Evolutionary conservation across 2,329 filamentous ascomycete species (phyloP).

Genomic region (Peltaster fructicola): DNA sequence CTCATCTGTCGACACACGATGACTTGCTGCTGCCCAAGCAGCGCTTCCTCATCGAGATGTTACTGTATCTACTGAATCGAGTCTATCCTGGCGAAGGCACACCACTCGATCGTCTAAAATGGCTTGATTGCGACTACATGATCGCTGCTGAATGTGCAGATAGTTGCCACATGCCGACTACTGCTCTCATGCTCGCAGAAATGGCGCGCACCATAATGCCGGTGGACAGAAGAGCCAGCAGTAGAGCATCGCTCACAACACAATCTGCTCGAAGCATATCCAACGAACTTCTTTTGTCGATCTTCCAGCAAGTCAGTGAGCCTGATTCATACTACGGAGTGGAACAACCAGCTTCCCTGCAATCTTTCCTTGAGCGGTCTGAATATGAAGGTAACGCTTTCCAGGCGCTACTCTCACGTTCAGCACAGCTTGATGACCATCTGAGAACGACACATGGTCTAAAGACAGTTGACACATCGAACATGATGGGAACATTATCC

Average conservation of each 20-base stretch:
- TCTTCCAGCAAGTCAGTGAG: constrained; percentile 88
- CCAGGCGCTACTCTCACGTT: constrained; percentile 77
- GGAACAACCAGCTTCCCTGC: constrained; percentile 56
- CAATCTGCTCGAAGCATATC: constrained; percentile 28
- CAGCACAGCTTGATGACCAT: constrained; percentile 77
- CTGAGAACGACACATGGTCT: constrained; percentile 43
- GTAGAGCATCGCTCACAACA: constrained; percentile 9
- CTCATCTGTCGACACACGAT: constrained; percentile 40
- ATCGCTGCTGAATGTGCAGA: constrained; percentile 54
- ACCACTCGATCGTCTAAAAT: constrained; percentile 58
- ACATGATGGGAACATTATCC: constrained; percentile 60
- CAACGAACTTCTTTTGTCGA: constrained; percentile 53
- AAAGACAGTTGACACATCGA: constrained; percentile 43
- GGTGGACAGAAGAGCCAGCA: constrained; percentile 9
- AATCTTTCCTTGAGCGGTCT: constrained; percentile 60
- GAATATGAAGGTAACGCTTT: constrained; percentile 79
- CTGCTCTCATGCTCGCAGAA: constrained; percentile 69
- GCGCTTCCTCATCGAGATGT: constrained; percentile 55
- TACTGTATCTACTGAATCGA: constrained; percentile 81
- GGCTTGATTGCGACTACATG: constrained; percentile 70
- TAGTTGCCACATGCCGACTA: constrained; percentile 69
- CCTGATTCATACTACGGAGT: constrained; percentile 93
- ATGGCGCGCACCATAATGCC: constrained; percentile 20
- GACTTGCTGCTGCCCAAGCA: constrained; percentile 40
- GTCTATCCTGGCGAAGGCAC: constrained; percentile 56